Evolutionary conservation across 768 basidiomycete species (phyloP), one percentile per base, ranked within the genome.

Genomic region (Lentinula guzmanii): DNA sequence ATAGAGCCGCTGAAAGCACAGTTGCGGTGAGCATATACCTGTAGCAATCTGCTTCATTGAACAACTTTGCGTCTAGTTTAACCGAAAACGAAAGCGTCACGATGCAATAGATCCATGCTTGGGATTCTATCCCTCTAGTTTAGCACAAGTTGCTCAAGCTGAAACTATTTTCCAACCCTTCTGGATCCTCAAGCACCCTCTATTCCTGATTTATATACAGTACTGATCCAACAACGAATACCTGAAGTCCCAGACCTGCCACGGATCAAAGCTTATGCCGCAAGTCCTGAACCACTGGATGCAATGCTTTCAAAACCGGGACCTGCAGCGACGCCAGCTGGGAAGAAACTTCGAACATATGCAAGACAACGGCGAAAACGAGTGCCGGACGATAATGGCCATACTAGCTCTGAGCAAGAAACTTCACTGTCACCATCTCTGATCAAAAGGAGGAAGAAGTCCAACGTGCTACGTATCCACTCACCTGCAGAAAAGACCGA

Each of bases 21-120:
- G 37, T 54, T n/a, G 21, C 10, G 35, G 11, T 11, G 33, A 33
- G 13, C 33, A n/a, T 54, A n/a, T 35, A 4, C 24, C 21, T 11
- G 10, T 28, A 31, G 2, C 10, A 5, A 28, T 21, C 24, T 53
- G 15, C 5, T 5, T 39, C 5, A 58, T 43, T 58, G 18, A 16
- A 33, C 2, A 16, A 31, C n/a, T 28, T 37, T 46, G 16, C 45
- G 11, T 21, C 28, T 37, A 74, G 73, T 62, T 72, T 21, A 68
- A 63, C 46, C 65, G 71, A 34, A 73, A 69, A 59, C 71, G 75
- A 13, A 71, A 66, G 42, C 69, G 71, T 33, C 65, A n/a, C 21
- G 39, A 39, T 34, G 73, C 76, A 24, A 63, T 76, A 37, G 76
- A 78, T 61, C 75, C 76, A n/a, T 77, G 76, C 56, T 67, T 76